Evolutionary conservation across 257 asterid genomes (phyloP).

Genomic region (Nicotiana undulata): DNA sequence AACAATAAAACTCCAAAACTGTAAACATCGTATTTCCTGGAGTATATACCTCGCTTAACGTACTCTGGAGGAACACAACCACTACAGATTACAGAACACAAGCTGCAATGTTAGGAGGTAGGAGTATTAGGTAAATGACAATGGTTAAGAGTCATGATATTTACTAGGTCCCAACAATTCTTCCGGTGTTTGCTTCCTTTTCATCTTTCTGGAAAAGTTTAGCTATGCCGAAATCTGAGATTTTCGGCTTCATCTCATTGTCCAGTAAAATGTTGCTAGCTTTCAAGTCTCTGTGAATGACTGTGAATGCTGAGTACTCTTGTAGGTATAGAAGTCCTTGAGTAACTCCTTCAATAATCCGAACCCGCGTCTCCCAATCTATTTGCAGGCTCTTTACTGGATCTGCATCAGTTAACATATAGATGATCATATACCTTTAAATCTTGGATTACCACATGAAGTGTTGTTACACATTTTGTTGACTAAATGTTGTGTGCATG

Average conservation of each 20-base stretch:
- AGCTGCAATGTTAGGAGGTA: neutral
- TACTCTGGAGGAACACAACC: conserved; percentile 42
- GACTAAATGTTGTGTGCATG: neutral
- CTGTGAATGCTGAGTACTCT: conserved; percentile 30
- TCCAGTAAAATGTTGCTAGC: conserved; percentile 31
- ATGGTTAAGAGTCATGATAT: neutral
- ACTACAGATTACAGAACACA: conserved; percentile 20
- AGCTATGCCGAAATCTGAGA: conserved; percentile 31
- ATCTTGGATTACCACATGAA: neutral
- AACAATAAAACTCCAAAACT: conserved; percentile 36
- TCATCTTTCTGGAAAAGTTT: conserved; percentile 25
- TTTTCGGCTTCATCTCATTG: conserved; percentile 24
- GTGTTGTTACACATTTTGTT: neutral
- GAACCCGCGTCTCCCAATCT: conserved; percentile 24
- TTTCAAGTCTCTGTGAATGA: conserved; percentile 35
- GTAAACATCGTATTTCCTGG: conserved; percentile 31
- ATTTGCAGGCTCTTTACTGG: conserved; percentile 13
- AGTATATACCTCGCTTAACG: conserved; percentile 30
- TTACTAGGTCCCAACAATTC: conserved; percentile 39
- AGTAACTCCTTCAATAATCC: conserved; percentile 32
- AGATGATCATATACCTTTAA: neutral
- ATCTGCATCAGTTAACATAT: conserved; percentile 13
- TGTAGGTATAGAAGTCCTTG: conserved; percentile 43
- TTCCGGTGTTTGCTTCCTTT: conserved; percentile 23
- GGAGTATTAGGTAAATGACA: neutral